phyloP scores from a whole-genome alignment of 768 basidiomycete species.

The Chiua virens region DNA sequence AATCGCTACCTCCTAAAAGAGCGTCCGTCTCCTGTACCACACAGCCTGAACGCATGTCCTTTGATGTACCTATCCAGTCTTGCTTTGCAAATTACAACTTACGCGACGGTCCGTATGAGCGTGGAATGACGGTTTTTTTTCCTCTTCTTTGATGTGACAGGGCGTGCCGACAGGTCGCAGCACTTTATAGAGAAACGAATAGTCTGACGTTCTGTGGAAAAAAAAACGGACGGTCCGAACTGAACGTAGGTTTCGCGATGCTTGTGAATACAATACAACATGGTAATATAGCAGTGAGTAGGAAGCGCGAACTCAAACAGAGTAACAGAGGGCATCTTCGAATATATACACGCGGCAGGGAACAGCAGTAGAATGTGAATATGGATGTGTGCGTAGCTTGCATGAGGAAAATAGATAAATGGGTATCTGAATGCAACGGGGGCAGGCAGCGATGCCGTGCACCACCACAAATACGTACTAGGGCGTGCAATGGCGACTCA shows the following conservation, averaged over 20 bases:
- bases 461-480: slow-evolving; percentile 28
- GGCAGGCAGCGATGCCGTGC: slow-evolving; percentile 11
- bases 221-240: not conserved
- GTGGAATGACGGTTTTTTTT: slow-evolving; percentile 1
- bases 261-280: slow-evolving; percentile 22
- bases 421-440: slow-evolving; percentile 3
- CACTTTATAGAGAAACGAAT: slow-evolving; percentile 11
- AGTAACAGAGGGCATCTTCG: not conserved
- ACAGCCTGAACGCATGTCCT: not conserved
- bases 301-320: slow-evolving; percentile 3
- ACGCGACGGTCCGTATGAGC: not conserved
- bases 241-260: not conserved
- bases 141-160: not conserved
- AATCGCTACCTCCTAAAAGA: too few species aligned
- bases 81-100: slow-evolving; percentile 10
- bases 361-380: slow-evolving; percentile 8
- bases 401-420: slow-evolving; percentile 16
- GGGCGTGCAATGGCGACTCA: slow-evolving; percentile 16
- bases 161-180: slow-evolving; percentile 14
- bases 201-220: slow-evolving; percentile 5
- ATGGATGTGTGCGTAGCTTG: slow-evolving; percentile 22
- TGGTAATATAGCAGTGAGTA: slow-evolving; percentile 17
- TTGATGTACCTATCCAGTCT: not conserved
- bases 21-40: too few species aligned
- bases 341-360: slow-evolving; percentile 11